Percentiles rank a stretch among this genome's conserved stretches.
Conservation (phyloP, 1,139 yeast genomes). For the Groenewaldozyma auringiensis region DNA sequence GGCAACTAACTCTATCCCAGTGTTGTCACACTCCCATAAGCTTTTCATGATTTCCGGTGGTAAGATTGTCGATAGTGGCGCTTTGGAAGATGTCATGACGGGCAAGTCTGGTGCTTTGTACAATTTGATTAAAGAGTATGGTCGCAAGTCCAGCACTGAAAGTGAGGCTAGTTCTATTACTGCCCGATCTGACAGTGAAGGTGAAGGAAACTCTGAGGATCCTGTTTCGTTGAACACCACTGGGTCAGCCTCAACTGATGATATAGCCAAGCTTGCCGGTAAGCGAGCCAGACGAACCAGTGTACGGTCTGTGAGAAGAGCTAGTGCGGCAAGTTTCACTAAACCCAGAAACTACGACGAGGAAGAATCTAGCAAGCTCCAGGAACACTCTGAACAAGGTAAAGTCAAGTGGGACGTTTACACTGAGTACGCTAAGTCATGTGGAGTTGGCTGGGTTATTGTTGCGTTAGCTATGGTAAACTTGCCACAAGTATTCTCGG, state of each 20-base stretch:
- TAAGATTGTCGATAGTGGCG: slow-evolving; percentile 68
- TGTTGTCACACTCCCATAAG: slow-evolving; percentile 67
- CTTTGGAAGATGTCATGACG: slow-evolving; percentile 51
- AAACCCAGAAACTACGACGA: slow-evolving; percentile 31
- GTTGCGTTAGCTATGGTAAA: slow-evolving; percentile 43
- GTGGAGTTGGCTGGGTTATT: slow-evolving; percentile 64
- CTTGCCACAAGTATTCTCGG: slow-evolving; percentile 53
- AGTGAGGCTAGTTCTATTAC: slow-evolving; percentile 7
- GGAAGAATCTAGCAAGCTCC: slow-evolving; percentile 23
- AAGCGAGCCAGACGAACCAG: slow-evolving; percentile 24
- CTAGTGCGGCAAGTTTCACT: slow-evolving; percentile 53
- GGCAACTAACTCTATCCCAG: slow-evolving; percentile 86
- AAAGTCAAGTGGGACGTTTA: slow-evolving; percentile 89
- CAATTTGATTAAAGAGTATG: slow-evolving; percentile 66
- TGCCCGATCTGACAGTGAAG: slow-evolving; percentile 14
- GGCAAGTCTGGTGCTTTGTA: slow-evolving; percentile 45
- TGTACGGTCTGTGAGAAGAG: slow-evolving; percentile 53
- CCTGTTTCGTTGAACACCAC: slow-evolving; percentile 6
- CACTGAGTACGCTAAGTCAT: slow-evolving; percentile 74
- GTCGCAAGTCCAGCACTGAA: slow-evolving; percentile 36
- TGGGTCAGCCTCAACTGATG: slow-evolving; percentile 3
- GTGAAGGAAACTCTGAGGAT: background rate
- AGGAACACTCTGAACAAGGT: slow-evolving; percentile 86
- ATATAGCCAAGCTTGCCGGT: background rate
- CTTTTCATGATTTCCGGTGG: slow-evolving; percentile 73